Evolutionary conservation across 441 rosid species (phyloP).

Genomic region (Brassica balearica): DNA sequence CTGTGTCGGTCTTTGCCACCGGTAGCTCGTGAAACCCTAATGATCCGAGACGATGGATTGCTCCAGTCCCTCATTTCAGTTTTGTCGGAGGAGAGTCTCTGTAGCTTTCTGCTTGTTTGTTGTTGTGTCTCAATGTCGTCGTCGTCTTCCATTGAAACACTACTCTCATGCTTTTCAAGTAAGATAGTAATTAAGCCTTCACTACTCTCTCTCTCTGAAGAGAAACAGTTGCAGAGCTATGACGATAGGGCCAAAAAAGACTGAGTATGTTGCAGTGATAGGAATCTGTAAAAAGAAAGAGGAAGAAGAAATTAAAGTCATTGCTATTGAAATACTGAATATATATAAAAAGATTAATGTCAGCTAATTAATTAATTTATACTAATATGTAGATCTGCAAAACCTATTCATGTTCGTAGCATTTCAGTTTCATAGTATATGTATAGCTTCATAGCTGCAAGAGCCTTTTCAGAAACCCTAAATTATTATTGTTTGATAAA

Average conservation of each 20-base stretch:
- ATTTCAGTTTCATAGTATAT: conserved; percentile 25
- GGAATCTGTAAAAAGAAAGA: conserved; percentile 47
- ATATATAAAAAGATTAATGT: conserved; percentile 10
- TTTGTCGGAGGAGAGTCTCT: conserved; percentile 56
- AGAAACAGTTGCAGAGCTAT: conserved; percentile 48
- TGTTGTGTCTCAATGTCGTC: conserved; percentile 59
- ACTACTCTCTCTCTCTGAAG: conserved; percentile 14
- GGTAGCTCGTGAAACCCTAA: conserved; percentile 93
- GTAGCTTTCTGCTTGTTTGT: conserved; percentile 50
- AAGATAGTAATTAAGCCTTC: neutral
- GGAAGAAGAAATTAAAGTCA: conserved; percentile 36
- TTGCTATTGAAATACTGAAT: conserved; percentile 29
- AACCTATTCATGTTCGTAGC: conserved; percentile 32
- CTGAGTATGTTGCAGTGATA: conserved; percentile 60
- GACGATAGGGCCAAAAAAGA: conserved; percentile 50
- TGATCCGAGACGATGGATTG: conserved; percentile 76
- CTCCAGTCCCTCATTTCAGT: conserved; percentile 60
- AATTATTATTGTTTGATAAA: neutral
- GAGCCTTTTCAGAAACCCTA: conserved; percentile 42
- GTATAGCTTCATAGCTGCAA: conserved; percentile 29
- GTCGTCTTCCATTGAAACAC: conserved; percentile 90
- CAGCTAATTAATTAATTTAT: conserved; percentile 44
- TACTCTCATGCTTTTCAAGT: conserved; percentile 80
- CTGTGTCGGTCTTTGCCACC: conserved; percentile 99
- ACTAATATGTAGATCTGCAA: conserved; percentile 49